Conservation (phyloP, 306 rosid genomes). For the Corylus avellana region DNA sequence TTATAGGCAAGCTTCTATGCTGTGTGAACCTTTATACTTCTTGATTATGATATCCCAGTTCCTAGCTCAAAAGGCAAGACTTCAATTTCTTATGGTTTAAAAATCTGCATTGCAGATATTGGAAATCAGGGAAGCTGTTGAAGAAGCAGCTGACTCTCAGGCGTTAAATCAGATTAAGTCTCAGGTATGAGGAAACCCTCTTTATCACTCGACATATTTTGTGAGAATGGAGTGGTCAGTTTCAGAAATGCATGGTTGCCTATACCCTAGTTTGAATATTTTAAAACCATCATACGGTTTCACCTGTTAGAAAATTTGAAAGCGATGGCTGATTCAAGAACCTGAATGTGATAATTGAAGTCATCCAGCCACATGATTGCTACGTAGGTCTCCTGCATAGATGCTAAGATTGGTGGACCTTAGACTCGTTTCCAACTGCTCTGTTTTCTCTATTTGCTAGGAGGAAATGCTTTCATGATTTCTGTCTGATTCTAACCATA, state of each 20-base stretch:
- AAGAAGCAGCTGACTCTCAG: slow-evolving; percentile 71
- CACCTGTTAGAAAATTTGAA: not conserved
- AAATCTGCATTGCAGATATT: slow-evolving; percentile 56
- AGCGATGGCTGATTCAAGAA: not conserved
- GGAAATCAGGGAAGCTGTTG: slow-evolving; percentile 95
- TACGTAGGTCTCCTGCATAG: not conserved
- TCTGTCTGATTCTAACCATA: slow-evolving; percentile 6
- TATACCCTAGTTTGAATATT: not conserved
- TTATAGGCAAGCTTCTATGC: not conserved
- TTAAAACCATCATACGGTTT: not conserved
- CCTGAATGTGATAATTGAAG: not conserved
- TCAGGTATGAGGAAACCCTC: slow-evolving; percentile 46
- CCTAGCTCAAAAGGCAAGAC: not conserved
- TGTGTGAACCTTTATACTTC: not conserved
- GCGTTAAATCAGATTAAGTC: slow-evolving; percentile 61
- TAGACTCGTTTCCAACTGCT: not conserved
- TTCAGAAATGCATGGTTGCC: not conserved
- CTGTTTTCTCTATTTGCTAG: slow-evolving; percentile 7
- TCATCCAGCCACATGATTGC: not conserved
- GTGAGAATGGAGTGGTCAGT: not conserved
- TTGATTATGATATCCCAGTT: not conserved
- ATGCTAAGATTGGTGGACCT: not conserved
- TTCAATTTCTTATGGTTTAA: slow-evolving; percentile 2
- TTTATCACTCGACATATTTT: not conserved
- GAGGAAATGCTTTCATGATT: slow-evolving; percentile 19